These are phyloP conservation scores for Przewalskia tangutica DNA, from an alignment of 257 asterid species.

Conservation along the genomic window DNA sequence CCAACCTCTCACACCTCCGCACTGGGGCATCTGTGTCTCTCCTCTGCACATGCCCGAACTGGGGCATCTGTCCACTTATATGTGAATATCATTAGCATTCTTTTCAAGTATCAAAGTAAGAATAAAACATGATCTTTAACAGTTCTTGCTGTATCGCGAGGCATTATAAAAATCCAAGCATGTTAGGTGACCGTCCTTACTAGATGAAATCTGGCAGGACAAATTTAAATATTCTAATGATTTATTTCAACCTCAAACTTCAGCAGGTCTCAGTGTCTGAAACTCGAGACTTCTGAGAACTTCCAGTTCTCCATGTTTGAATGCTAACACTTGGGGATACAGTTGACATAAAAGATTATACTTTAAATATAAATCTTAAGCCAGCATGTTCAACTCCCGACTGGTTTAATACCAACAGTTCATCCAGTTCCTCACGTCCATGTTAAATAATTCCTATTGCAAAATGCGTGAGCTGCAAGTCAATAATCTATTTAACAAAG, in stretches of 20 bases:
- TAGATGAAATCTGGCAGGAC: no score
- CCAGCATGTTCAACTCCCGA: background rate
- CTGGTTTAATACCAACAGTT: background rate
- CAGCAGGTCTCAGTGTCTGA: background rate
- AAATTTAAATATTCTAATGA: background rate
- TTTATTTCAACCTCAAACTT: background rate
- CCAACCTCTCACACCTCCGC: no score
- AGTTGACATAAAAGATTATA: background rate
- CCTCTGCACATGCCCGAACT: no score
- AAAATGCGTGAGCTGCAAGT: background rate
- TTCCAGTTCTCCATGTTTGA: background rate
- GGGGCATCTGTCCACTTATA: no score
- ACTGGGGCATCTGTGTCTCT: no score
- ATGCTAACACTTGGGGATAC: background rate
- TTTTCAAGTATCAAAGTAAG: no score
- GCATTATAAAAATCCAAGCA: no score
- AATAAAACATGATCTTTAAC: no score
- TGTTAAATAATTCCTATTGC: background rate
- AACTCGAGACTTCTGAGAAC: background rate
- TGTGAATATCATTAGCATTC: no score
- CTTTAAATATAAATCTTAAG: background rate
- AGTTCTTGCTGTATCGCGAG: no score
- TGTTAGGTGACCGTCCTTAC: no score
- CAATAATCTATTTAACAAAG: background rate
- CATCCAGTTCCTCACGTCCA: background rate